Evolutionary conservation across 2,329 filamentous ascomycete genomes (phyloP), one percentile per base, ranked within the genome.

Genomic region (Neurospora sp.): DNA sequence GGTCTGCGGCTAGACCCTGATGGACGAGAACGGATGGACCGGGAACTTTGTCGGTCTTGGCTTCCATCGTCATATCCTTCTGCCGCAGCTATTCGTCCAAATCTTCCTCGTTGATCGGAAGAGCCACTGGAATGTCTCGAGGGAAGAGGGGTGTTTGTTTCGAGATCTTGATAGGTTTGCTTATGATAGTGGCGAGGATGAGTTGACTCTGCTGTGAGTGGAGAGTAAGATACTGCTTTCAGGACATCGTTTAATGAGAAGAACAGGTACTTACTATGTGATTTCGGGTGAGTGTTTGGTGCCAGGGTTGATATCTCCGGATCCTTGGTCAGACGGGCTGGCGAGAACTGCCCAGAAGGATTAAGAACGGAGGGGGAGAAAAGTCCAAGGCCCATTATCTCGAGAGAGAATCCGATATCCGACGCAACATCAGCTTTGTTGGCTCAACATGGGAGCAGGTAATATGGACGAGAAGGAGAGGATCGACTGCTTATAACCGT

Each of bases 1-100:
- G 76, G 77, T 9, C 81, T 78, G 36, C 79, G 77, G 15, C 77
- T 62, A 17, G 52, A 17, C 28, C 52, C 36, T 33, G 28, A 62
- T 17, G 28, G 28, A 1, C 10, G 15, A 62, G 23, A 33, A 0
- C 23, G 8, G 15, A 62, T 17, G 52, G 15, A 2, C 23, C 7
- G 13, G 23, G 28, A 0, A 17, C 7, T 10, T 36, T 36, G 28
- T 62, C 52, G 52, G 28, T n/a, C 23, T 36, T 62, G 52, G 28
- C 28, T 62, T 3, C 28, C 28, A 36, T 62, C 13, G 15, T n/a
- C 15, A 36, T 62, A 17, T 10, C 28, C 52, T 2, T n/a, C 52
- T 62, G 23, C 15, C 15, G 28, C 23, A 17, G 7, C 1, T 9
- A 2, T 33, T 33, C 23, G 52, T 17, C 28, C 28, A 62, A 3